Evolutionary conservation across 345 rosid genomes (phyloP), one percentile per base, ranked within the genome.

Genomic region (Populus pruinosa): DNA sequence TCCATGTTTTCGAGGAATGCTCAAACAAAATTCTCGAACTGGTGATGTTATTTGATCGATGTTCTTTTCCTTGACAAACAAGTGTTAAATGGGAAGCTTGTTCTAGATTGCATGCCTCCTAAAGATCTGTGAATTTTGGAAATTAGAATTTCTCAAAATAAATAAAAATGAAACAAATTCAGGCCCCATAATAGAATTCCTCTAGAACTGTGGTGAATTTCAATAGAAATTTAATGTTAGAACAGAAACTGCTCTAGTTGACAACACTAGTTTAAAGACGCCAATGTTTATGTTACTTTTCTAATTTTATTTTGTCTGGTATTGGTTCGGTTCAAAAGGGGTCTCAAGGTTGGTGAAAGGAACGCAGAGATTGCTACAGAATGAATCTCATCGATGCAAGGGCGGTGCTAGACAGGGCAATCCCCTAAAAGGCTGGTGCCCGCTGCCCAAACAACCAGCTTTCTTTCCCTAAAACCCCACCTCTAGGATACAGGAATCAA

Each of bases 351-450:
- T 6, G n/a, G 43, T 56, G 29, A 10, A 39, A 18, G 29, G 8
- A 25, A 23, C 23, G 31, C 12, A 31, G 16, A 61, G 59, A 70
- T 47, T 20, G 16, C 35, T 43, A 76, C 68, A 44, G 61, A 65
- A 75, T 76, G 61, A 65, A 75, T 76, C 78, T 33, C 50, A 35
- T 33, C 72, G 59, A 5, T 49, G 33, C 6, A 72, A 21, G 71
- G 70, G 80, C 69, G 49, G 80, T 79, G 72, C 77, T 67, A 23
- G 49, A 68, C 66, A 38, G 23, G 21, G 33, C 29, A 59, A 21
- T 6, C 33, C 14, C 61, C 64, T 18, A 67, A 9, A 75, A 53
- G 55, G 72, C 53, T 69, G 44, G 31, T 56, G 21, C 44, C 36
- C 1, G n/a, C 21, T 56, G 21, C 59, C 36, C 2, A 18, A 38